Evolutionary conservation across 2,329 filamentous ascomycete genomes (phyloP), one percentile per base, ranked within the genome.

Genomic region (Phoma herbarum): DNA sequence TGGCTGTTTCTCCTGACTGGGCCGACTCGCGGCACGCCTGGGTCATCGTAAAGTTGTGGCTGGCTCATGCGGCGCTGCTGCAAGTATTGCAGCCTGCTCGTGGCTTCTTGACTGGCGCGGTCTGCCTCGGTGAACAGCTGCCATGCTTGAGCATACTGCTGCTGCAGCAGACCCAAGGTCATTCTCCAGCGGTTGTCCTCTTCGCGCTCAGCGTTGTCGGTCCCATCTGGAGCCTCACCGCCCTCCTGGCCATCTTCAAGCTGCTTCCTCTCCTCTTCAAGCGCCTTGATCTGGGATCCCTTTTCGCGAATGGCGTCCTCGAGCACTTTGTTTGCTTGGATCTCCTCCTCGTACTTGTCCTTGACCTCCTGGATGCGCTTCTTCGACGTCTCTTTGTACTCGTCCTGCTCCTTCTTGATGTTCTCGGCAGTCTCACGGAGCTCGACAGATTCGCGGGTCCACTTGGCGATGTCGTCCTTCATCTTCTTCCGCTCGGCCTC

Each of bases 261-360:
- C 37, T 84, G 85, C 74, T 89, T 89, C 48, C 87, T 81, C 63
- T 89, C 85, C 58, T 88, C 87, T 72, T 95, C 91, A 25, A 93
- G 82, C 50, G 88, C 84, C 72, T 92, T 91, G 64, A 94, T 86
- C 63, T 89, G 86, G 23, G 82, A 81, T n/a, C 87, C 85, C 67
- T 89, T 90, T 59, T 90, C 85, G 64, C 87, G 89, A 26, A 95
- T 83, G 61, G 91, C 88, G 9, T 90, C 85, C 73, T 95, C 91
- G 49, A 94, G 80, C 31, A 84, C 80, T 33, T 84, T 87, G 76
- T 87, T 84, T 12, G 79, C 67, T 23, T 77, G 73, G 4, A 77
- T 66, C 64, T 83, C 80, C 35, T 79, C 76, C 2, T 71, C 73
- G 42, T 78, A 75, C 57, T 77, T 78, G 16, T 74, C 73, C 22